Base-by-base conservation (phyloP, 768 basidiomycete genomes). In the Boletus pseudo-olivaceus region DNA sequence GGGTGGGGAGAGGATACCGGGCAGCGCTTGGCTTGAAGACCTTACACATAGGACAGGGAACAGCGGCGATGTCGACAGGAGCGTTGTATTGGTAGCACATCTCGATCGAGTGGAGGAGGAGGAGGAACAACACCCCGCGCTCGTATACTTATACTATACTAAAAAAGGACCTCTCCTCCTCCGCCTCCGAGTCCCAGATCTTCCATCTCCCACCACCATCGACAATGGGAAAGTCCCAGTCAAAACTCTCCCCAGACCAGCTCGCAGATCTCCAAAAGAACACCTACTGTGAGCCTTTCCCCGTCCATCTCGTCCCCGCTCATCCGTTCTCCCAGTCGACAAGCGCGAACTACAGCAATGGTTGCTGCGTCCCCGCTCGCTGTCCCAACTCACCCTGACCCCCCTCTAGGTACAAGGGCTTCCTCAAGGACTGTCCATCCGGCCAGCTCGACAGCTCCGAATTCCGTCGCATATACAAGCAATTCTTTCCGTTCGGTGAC, bases 401-500 rank as follows among this genome's bases (percentile, higher is more conserved):
- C 48, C 51, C 14, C 49, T 38, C 47, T 53, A 96, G 92, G 95
- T 96, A 98, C 82, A 98, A 98, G 74, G 97, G 97, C 43, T 99
- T 98, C 77, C 84, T 96, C 68, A 97, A 94, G 74, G 97, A 99
- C 74, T 99, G 97, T 70, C 97, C 97, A 1, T 90, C 93, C 5
- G 97, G 97, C 39, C 90, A 94, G 61, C 84, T 99, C 65, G 90
- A 98, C 82, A 97, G 93, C 79, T 78, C 83, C 52, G 95, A 95
- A 71, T 99, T 99, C 76, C 82, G 88, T 66, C 87, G 88, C 72
- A 99, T 99, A 79, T 99, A 98, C 82, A 93, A 94, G 70, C 97
- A 98, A 72, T 99, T 99, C 88, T 99, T 99, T 80, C 97, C 97
- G 26, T 99, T 99, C 66, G 97, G 97, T 58, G 96, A 99, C 72